Conservation (phyloP, 768 basidiomycete genomes). For the Trametes cubensis region DNA sequence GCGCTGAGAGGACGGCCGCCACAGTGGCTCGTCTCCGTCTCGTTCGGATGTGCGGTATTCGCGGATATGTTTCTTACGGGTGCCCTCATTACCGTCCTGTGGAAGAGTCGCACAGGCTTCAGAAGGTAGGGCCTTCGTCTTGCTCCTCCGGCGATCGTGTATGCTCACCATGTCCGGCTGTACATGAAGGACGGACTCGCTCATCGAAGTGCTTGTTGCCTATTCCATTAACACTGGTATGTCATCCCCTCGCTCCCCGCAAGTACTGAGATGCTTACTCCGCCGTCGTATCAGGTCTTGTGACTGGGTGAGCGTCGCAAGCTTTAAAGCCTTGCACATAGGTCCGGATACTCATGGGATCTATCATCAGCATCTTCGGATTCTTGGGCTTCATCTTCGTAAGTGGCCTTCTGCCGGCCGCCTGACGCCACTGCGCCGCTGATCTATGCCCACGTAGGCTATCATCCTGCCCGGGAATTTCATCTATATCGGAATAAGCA, state of each 20-base stretch:
- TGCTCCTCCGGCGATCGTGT: no score
- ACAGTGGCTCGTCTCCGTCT: conserved; percentile 2
- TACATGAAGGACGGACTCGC: background rate
- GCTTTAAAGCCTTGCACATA: no score
- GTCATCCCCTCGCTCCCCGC: no score
- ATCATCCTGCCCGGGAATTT: conserved; percentile 8
- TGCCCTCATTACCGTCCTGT: conserved; percentile 1
- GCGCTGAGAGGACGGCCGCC: no score
- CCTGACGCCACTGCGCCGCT: no score
- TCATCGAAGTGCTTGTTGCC: background rate
- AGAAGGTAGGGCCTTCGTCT: background rate
- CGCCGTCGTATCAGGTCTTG: no score
- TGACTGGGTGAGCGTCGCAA: conserved; percentile 3
- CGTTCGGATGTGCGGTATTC: conserved; percentile 1
- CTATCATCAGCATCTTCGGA: background rate
- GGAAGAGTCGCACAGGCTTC: background rate
- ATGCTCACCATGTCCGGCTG: no score
- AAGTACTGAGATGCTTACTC: no score
- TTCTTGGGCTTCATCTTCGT: conserved; percentile 3
- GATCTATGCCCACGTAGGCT: background rate
- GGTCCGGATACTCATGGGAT: no score
- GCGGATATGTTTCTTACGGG: background rate
- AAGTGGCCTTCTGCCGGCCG: background rate
- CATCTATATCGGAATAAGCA: background rate
- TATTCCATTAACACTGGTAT: conserved; percentile 8